A percentile compares a stretch with the other conserved stretches of the same genome.
These are phyloP conservation scores for Pseudomonodictys pantanalensis DNA, from an alignment of 495 filamentous ascomycete genomes.

Conservation along the genomic window DNA sequence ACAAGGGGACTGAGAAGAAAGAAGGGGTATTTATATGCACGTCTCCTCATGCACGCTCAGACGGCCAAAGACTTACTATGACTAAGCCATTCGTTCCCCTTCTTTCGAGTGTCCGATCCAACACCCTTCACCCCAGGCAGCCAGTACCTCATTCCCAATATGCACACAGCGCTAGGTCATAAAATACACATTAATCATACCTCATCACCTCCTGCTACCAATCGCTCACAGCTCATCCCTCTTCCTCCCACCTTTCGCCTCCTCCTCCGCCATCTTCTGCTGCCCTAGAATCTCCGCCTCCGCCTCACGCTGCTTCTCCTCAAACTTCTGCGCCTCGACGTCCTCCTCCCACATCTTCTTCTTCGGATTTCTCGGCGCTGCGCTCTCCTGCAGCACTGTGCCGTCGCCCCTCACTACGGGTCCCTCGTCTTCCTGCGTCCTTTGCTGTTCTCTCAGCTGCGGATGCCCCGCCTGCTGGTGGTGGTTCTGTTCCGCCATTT, in stretches of 20 bases:
- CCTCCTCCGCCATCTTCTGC: neutral
- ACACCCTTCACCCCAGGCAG: no score
- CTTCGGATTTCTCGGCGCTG: conserved; percentile 63
- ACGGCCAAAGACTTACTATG: no score
- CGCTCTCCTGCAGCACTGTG: conserved; percentile 36
- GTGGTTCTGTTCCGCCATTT: conserved; percentile 53
- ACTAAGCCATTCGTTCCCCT: no score
- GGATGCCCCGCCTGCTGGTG: conserved; percentile 34
- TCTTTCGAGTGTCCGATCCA: no score
- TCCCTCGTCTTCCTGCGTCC: conserved; percentile 26
- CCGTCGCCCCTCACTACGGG: conserved; percentile 42
- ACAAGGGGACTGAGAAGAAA: no score
- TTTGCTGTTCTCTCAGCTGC: conserved; percentile 9
- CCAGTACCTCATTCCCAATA: no score
- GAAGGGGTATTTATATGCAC: no score
- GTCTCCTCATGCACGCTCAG: no score
- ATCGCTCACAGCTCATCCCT: conserved; percentile 55
- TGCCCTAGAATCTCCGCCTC: neutral
- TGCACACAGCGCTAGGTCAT: no score
- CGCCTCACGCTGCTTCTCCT: conserved; percentile 33
- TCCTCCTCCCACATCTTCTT: conserved; percentile 83
- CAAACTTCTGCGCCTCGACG: conserved; percentile 36
- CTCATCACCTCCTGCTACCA: no score
- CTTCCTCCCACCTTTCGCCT: conserved; percentile 32
- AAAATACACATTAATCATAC: no score